Base-by-base conservation (phyloP, 331 rosid species). In the Acacia pycnantha region DNA sequence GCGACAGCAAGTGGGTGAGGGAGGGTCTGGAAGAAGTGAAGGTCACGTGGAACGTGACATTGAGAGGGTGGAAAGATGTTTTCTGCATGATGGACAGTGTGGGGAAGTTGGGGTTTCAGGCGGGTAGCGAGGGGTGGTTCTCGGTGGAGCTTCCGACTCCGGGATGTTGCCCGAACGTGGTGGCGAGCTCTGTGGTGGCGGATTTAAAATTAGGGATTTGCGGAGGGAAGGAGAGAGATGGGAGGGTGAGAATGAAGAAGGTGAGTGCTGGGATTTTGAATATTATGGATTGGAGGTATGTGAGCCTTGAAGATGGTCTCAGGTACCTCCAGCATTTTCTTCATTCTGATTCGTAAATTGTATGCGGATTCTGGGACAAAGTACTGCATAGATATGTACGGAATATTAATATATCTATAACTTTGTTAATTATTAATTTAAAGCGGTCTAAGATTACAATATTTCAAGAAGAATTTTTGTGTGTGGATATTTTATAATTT, bases 301-400 rank as follows among this genome's bases (percentile, higher is more conserved):
- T 91, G 35, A 53, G 83, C 6, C 74, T 90, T 22, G 93, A 90
- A 1, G 93, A 89, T 85, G 97, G 90, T 8, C 89, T 94, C 2
- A 84, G 90, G 72, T 92, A 92, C 70, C 81, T 92, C 79, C 93
- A 92, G 19, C 97, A 91, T 78, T 94, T 94, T 83, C 92, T 92
- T 31, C 3, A 6, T 8, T 65, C 11, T 6, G 43, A 65, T 22
- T 58, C 29, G 14, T 58, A 22, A 58, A 1, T 16, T 6, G 9
- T 33, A 5, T 31, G 0, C 0, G 33, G 33, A 31, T 3, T 31
- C 33, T 3, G 4, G 33, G 33, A 31, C 33, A 31, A 29, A 31
- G 40, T 35, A 5, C 40, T 35, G 40, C 40, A 35, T 6, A 5
- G 40, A 35, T 35, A 5, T 35, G 6, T 35, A 5, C 40, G 40